Conservation (phyloP, 257 asterid genomes). For the Handroanthus guayacan region DNA sequence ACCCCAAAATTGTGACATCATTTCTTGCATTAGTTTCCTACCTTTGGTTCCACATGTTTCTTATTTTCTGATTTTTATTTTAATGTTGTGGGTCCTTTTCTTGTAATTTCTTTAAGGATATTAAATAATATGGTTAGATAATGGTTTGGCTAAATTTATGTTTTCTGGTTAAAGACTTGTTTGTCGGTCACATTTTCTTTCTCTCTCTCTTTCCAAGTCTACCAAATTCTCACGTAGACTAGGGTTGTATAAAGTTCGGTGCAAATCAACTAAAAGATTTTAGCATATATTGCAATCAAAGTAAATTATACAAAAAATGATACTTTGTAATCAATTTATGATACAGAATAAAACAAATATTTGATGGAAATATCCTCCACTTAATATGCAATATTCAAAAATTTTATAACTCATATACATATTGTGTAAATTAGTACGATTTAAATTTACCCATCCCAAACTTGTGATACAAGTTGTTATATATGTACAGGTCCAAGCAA, state of each 20-base stretch:
- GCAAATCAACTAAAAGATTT: no score
- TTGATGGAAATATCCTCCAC: no score
- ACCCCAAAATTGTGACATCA: constrained; percentile 25
- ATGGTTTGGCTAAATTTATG: not conserved
- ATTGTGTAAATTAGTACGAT: no score
- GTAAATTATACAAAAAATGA: no score
- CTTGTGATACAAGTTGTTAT: no score
- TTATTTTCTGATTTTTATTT: not conserved
- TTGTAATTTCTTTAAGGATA: not conserved
- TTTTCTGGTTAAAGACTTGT: not conserved
- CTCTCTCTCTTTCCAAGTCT: not conserved
- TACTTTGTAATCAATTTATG: no score
- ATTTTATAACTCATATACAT: no score
- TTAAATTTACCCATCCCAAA: no score
- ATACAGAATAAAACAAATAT: no score
- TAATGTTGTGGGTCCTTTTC: not conserved
- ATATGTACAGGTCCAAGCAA: no score
- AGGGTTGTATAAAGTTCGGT: not conserved
- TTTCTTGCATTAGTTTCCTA: not conserved
- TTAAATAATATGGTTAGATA: not conserved
- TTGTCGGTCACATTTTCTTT: not conserved
- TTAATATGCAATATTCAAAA: no score
- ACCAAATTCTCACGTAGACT: not conserved
- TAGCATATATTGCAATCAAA: no score
- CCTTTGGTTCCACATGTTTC: not conserved